Conservation (phyloP, 495 filamentous ascomycete genomes). For the Lindgomyces ingoldianus region DNA sequence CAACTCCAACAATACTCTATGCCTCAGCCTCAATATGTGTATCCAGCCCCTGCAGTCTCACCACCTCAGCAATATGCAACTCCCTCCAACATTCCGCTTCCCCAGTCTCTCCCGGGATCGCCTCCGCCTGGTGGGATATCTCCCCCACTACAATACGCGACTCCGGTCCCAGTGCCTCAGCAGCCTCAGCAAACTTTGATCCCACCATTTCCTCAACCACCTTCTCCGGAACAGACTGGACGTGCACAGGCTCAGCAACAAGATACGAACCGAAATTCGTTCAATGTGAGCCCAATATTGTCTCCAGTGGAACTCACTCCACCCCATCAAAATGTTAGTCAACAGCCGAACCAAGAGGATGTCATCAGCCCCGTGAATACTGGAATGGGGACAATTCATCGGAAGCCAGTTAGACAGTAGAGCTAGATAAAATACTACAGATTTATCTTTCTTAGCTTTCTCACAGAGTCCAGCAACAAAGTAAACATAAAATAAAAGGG, state of each 20-base stretch:
- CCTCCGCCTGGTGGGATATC: not conserved
- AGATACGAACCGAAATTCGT: not conserved
- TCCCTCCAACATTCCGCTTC: not conserved
- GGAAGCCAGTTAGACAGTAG: conserved; percentile 1
- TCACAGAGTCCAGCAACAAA: too few relatives aligned
- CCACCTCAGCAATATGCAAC: not conserved
- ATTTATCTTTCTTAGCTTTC: too few relatives aligned
- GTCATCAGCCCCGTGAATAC: not conserved
- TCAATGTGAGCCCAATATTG: not conserved
- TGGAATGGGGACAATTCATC: not conserved
- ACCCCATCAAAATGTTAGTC: not conserved
- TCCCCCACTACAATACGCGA: not conserved
- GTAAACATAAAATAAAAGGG: too few relatives aligned
- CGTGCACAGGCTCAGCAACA: too few relatives aligned
- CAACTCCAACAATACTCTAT: not conserved
- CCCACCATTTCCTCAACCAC: not conserved
- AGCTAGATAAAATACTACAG: too few relatives aligned
- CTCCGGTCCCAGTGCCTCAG: not conserved
- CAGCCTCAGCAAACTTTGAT: not conserved
- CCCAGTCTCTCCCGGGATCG: not conserved
- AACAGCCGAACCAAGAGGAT: not conserved
- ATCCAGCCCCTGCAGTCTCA: too few relatives aligned
- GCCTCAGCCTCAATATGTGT: not conserved
- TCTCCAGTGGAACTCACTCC: not conserved
- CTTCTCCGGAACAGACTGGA: too few relatives aligned